Conservation (phyloP, 2,329 filamentous ascomycete genomes). For the Pestalotiopsis sp. region DNA sequence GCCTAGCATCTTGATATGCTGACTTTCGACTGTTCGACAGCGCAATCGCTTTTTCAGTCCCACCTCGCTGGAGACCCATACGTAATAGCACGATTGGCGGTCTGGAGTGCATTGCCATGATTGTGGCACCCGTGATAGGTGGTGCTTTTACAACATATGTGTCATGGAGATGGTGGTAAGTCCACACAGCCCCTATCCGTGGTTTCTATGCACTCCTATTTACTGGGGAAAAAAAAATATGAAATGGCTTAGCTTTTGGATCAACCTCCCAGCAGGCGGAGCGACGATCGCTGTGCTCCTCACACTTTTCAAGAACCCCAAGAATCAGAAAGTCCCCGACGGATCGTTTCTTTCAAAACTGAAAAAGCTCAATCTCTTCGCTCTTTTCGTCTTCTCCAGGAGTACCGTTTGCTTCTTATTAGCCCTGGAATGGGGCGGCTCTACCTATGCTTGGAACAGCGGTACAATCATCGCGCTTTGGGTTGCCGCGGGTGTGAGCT, state of each 20-base stretch:
- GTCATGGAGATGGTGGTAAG: background rate
- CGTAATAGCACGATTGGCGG: background rate
- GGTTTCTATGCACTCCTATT: too few species aligned
- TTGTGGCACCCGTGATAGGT: background rate
- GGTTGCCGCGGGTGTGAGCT: too few species aligned
- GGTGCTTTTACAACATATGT: background rate
- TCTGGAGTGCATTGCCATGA: background rate
- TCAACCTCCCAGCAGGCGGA: conserved; percentile 16
- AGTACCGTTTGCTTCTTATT: conserved; percentile 24
- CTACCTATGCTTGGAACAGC: too few species aligned
- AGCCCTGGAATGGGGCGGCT: conserved; percentile 28
- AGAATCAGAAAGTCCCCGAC: conserved; percentile 5
- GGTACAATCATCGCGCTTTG: too few species aligned
- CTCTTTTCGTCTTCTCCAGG: conserved; percentile 21
- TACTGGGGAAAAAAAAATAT: too few species aligned
- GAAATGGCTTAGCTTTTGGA: conserved; percentile 10
- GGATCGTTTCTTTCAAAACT: conserved; percentile 11
- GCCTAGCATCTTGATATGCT: too few species aligned
- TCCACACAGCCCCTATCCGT: too few species aligned
- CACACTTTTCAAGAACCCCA: conserved; percentile 12
- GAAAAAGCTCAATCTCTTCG: conserved; percentile 23
- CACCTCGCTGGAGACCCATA: background rate
- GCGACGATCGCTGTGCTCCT: conserved; percentile 14
- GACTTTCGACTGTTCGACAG: background rate
- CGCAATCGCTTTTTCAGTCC: background rate